Evolutionary conservation across 805 yeast species (phyloP).

Genomic region (Ogataea degrootiae): DNA sequence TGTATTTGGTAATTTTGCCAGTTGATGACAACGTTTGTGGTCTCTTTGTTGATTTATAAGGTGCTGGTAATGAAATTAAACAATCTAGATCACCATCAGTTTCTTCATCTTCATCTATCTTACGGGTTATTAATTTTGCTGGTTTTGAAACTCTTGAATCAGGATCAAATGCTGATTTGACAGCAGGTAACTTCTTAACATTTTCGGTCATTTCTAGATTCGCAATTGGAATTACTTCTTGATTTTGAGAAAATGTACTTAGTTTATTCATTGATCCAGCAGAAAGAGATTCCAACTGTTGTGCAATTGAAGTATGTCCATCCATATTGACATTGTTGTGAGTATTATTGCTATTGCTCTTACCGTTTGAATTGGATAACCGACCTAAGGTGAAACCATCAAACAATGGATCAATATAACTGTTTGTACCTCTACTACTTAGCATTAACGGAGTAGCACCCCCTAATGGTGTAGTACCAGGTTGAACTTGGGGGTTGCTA

Average conservation of each 20-base stretch:
- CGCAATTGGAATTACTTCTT: too few relatives aligned
- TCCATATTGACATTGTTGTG: neutral
- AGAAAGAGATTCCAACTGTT: too few relatives aligned
- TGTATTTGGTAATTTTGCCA: constrained; percentile 17
- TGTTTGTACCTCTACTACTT: neutral
- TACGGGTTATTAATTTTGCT: too few relatives aligned
- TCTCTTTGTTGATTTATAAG: neutral
- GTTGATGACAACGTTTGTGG: constrained; percentile 1
- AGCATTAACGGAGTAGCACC: constrained; percentile 8
- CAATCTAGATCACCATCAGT: neutral
- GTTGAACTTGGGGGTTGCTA: neutral
- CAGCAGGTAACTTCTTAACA: too few relatives aligned
- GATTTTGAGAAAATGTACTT: too few relatives aligned
- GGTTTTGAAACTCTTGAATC: neutral
- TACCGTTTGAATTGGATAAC: neutral
- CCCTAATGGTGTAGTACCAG: constrained; percentile 2
- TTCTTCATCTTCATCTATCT: too few relatives aligned
- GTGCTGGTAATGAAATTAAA: constrained; percentile 7
- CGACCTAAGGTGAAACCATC: constrained; percentile 15
- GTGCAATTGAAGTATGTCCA: too few relatives aligned
- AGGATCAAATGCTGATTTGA: neutral
- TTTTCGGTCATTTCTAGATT: too few relatives aligned
- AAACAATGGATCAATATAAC: constrained; percentile 14
- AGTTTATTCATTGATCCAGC: too few relatives aligned
- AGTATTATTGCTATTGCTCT: neutral